Conservation (phyloP, 805 yeast species). For the Isabelozyma pseudorhagii region DNA sequence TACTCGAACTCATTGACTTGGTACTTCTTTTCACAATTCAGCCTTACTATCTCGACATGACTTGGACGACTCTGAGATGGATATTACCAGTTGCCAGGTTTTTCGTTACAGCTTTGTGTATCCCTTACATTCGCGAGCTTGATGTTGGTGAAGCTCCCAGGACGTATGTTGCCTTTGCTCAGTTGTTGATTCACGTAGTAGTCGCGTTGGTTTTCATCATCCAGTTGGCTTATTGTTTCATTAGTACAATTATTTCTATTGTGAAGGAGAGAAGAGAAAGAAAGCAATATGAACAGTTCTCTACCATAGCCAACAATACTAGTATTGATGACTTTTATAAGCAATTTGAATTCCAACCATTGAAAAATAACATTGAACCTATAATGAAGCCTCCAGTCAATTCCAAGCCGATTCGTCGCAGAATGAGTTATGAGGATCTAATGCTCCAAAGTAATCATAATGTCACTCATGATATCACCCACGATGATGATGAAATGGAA, state of each 20-base stretch:
- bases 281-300: constrained; percentile 4
- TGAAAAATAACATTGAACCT: constrained; percentile 4
- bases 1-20: constrained; percentile 30
- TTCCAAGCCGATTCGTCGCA: no score
- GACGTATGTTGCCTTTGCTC: constrained; percentile 43
- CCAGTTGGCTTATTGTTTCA: constrained; percentile 27
- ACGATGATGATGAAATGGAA: constrained; percentile 9
- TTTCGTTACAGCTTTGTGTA: constrained; percentile 37
- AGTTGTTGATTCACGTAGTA: constrained; percentile 36
- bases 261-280: constrained; percentile 6
- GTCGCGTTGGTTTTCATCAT: constrained; percentile 27
- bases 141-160: constrained; percentile 33
- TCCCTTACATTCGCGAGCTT: constrained; percentile 40
- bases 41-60: constrained; percentile 26
- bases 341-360: constrained; percentile 26
- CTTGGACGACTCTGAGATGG: constrained; percentile 28
- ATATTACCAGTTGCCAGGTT: constrained; percentile 37
- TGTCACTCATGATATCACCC: constrained; percentile 6
- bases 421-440: background rate
- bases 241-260: constrained; percentile 20
- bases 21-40: constrained; percentile 15
- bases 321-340: constrained; percentile 17
- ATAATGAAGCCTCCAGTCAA: constrained; percentile 8
- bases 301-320: background rate
- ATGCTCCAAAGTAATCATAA: constrained; percentile 1